Conservation (phyloP, 2,329 filamentous ascomycete genomes). For the Tolypocladium amazonense region DNA sequence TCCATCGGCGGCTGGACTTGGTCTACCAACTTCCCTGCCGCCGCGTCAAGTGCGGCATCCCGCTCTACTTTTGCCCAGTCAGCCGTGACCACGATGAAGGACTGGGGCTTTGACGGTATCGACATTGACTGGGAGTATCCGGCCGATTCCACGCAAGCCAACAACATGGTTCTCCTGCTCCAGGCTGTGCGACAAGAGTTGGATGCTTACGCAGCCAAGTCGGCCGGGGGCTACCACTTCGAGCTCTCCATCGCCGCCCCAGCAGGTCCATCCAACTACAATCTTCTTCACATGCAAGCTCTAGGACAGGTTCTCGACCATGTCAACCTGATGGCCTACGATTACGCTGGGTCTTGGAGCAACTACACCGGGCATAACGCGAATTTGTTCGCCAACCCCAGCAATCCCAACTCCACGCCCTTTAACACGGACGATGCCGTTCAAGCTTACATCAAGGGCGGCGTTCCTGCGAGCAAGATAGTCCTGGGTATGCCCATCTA, state of each 20-base stretch:
- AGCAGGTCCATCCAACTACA: slow-evolving; percentile 38
- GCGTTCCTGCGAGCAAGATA: slow-evolving; percentile 55
- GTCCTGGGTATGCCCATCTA: slow-evolving; percentile 65
- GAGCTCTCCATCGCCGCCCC: slow-evolving; percentile 42
- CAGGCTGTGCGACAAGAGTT: slow-evolving; percentile 33
- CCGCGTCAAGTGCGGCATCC: slow-evolving; percentile 50
- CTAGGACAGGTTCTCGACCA: slow-evolving; percentile 42
- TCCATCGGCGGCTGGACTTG: slow-evolving; percentile 84
- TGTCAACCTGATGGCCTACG: slow-evolving; percentile 66
- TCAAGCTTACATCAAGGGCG: slow-evolving; percentile 50
- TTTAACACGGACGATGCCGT: slow-evolving; percentile 60
- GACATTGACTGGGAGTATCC: slow-evolving; percentile 32
- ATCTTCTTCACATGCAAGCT: slow-evolving; percentile 32
- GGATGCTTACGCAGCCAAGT: slow-evolving; percentile 33
- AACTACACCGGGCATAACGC: slow-evolving; percentile 54
- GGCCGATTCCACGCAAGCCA: slow-evolving; percentile 25
- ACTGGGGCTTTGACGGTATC: slow-evolving; percentile 53
- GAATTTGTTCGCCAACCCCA: slow-evolving; percentile 51
- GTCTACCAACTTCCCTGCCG: slow-evolving; percentile 61
- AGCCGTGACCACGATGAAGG: slow-evolving; percentile 58
- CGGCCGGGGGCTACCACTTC: slow-evolving; percentile 38
- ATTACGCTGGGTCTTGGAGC: slow-evolving; percentile 66
- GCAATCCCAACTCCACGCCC: slow-evolving; percentile 49
- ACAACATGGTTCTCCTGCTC: slow-evolving; percentile 34
- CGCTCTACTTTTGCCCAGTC: slow-evolving; percentile 58